phyloP scores from a whole-genome alignment of 225 moss, liverwort and hornwort species.

The Pseudoscleropodium purum region DNA sequence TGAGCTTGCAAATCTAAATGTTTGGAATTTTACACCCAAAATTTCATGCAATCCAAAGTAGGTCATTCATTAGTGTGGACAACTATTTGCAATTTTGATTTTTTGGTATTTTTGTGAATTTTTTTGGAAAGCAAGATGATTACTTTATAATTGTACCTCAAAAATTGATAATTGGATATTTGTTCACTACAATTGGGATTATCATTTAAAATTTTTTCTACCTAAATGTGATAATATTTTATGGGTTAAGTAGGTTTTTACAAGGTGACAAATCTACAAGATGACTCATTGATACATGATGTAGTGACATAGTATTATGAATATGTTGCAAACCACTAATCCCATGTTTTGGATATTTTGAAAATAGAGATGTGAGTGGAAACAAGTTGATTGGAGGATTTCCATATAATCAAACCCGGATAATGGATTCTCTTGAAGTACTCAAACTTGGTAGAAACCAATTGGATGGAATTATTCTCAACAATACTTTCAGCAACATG shows the following conservation, averaged over 20 bases:
- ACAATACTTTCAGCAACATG: background rate
- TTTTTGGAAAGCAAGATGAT: accelerated
- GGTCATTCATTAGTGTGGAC: accelerated
- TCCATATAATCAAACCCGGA: background rate
- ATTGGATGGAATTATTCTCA: background rate
- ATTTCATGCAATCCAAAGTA: background rate
- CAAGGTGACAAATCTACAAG: accelerated
- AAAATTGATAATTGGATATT: background rate
- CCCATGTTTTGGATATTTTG: background rate
- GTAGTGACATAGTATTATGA: background rate
- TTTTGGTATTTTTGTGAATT: background rate
- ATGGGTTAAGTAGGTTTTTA: accelerated
- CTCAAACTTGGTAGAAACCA: background rate
- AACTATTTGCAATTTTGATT: accelerated
- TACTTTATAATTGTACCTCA: accelerated
- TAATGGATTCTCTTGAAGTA: background rate
- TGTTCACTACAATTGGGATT: background rate
- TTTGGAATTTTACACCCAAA: background rate
- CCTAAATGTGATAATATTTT: background rate
- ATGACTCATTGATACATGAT: background rate
- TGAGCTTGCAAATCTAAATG: background rate
- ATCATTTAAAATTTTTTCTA: background rate
- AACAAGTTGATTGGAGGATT: background rate
- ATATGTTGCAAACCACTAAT: background rate
- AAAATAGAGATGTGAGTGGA: background rate